Percentiles rank a stretch among this genome's conserved stretches.
Conservation (phyloP, 2,329 filamentous ascomycete genomes). For the Trichoderma sp. region DNA sequence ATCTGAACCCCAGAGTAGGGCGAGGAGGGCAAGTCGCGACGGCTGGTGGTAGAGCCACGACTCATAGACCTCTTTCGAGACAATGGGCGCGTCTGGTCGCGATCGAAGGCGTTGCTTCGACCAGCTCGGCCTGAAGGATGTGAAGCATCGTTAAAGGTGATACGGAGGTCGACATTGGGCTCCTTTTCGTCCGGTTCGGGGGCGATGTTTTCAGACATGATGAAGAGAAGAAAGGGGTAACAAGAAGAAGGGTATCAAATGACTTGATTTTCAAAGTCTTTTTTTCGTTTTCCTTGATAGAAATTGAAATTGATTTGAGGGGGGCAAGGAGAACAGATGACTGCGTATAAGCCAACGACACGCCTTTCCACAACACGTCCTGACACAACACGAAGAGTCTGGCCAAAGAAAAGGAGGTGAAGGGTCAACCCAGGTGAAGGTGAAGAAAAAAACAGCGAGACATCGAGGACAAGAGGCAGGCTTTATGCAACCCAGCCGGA, state of each 20-base stretch:
- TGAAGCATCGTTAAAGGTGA: slow-evolving; percentile 26
- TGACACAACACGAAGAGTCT: not conserved
- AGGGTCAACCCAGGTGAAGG: not conserved
- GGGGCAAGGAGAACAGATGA: not conserved
- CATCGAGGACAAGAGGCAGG: not conserved
- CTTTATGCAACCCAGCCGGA: not conserved
- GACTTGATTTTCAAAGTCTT: slow-evolving; percentile 3
- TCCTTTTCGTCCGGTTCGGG: slow-evolving; percentile 25
- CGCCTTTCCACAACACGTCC: not conserved
- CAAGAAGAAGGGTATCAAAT: not conserved
- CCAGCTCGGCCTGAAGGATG: slow-evolving; percentile 21
- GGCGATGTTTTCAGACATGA: slow-evolving; percentile 24
- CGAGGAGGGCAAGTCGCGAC: slow-evolving; percentile 30
- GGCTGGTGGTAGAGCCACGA: slow-evolving; percentile 20
- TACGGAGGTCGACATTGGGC: slow-evolving; percentile 26
- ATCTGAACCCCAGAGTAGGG: slow-evolving; percentile 39
- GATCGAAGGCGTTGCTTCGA: slow-evolving; percentile 21
- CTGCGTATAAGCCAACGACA: not conserved
- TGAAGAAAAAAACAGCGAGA: not conserved
- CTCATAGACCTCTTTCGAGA: slow-evolving; percentile 27
- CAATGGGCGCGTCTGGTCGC: slow-evolving; percentile 22
- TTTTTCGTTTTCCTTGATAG: not conserved
- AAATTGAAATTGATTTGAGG: not conserved
- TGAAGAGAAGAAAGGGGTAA: not conserved
- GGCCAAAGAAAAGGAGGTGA: not conserved